Evolutionary conservation across 805 yeast species (phyloP), one percentile per base, ranked within the genome.

Genomic region (Saccharomycopsis fodiens): DNA sequence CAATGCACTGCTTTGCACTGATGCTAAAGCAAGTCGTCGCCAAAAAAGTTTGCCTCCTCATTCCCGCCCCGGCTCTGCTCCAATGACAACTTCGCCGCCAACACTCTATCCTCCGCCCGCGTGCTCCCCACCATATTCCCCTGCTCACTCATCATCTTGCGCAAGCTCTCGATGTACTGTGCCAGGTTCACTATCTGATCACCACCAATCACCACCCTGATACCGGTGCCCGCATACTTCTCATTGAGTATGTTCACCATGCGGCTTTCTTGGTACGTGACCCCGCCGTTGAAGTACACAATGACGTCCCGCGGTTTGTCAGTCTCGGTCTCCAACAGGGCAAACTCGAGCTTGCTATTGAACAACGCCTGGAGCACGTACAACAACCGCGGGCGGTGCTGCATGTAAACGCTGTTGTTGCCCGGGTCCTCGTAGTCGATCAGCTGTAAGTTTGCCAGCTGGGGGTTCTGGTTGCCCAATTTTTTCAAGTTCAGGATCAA

Each of bases 191-290:
- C 56, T 3, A 81, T 64, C n/a, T 72, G 62, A 1, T 87, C 79
- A 25, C 96, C 88, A 6, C 98, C 98, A n/a, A 89, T 64, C 1
- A 87, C 70, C 13, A 85, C 68, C 52, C 86, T 75, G 38, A 84
- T 70, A 7, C 75, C 77, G 15, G 19, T 20, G 5, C 21, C 19
- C 20, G 42, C 48, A 44, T 68, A 71, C 20, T 76, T 66, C 23
- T 64, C 64, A 57, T 82, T 81, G 52, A 88, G 69, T 50, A 87
- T 85, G 45, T 83, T 78, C 3, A 89, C 78, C 20, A 88, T 64
- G 51, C 96, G 74, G 0, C 95, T 85, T 60, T 93, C 99, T 61
- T 91, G 97, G 59, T 78, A 87, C 1, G 97, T 91, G 2, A 76
- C 82, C 13, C 98, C 98, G 4, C 97, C 97, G 42, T 86, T 77